Evolutionary conservation across 495 filamentous ascomycete species (phyloP), one percentile per base, ranked within the genome.

Genomic region (Pyronema omphalodes): DNA sequence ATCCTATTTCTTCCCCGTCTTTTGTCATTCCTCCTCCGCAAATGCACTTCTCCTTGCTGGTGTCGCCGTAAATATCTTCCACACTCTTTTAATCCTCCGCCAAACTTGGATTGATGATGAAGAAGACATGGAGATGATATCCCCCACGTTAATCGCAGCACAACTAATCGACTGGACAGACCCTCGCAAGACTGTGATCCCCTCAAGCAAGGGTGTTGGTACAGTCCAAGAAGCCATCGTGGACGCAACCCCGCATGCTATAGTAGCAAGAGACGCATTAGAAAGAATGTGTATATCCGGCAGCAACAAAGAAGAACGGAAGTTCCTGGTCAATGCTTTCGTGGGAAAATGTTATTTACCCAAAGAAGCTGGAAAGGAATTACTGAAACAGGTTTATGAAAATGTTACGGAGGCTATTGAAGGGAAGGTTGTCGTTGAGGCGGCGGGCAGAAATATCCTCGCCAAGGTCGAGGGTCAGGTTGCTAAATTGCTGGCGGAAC

Each of bases 121-220:
- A 54, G 68, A 71, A 45, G 69, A 73, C 9, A 65, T 71, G 62
- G 5, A 83, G 46, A 93, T 91, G 76, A 81, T 91, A 1, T 75
- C 80, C 23, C 75, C 91, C 58, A 71, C 69, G 7, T 76, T 80
- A 33, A 82, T 94, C 35, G 76, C 80, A 29, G 82, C 79, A 3
- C 87, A 91, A 68, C 67, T 98, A 1, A 76, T 86, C 1, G 91
- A 98, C 64, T 98, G 91, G 91, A 96, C 91, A 3, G 91, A 98
- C 67, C 86, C 88, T 52, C 74, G 93, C 15, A 83, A 88, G 61
- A 83, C 91, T 50, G 76, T 80, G 0, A 5, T 79, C 41, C 70
- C 72, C 36, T 62, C 73, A 9, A 60, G 73, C 11, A 58, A 64
- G 3, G 76, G 78, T 8, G 78, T n/a, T n/a, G n/a, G n/a, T n/a